Evolutionary conservation across 495 filamentous ascomycete genomes (phyloP).

Genomic region (Talaromyces wortmannii): DNA sequence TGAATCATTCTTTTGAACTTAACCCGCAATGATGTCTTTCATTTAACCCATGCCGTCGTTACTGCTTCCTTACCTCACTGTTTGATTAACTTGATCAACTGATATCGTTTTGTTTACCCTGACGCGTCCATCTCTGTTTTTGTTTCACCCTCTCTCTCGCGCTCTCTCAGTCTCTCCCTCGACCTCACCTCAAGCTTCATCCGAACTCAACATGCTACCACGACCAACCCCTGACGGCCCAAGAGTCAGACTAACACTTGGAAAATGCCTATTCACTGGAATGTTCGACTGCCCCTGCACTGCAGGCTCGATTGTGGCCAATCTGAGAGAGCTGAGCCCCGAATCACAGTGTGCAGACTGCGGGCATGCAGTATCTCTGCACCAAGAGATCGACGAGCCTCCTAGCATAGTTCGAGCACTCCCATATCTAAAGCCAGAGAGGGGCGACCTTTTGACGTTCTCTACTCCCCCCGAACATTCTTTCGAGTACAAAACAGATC

Average conservation of each 20-base stretch:
- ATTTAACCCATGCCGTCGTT: background rate
- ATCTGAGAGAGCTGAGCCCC: background rate
- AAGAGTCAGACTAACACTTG: background rate
- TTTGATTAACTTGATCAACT: too few relatives aligned
- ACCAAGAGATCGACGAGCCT: background rate
- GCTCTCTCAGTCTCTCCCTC: too few relatives aligned
- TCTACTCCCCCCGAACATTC: too few relatives aligned
- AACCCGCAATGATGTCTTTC: too few relatives aligned
- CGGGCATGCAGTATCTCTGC: background rate
- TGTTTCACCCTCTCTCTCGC: too few relatives aligned
- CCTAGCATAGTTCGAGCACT: background rate
- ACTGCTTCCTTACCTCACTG: background rate
- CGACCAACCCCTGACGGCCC: background rate
- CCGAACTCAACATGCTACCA: background rate
- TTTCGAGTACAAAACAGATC: too few relatives aligned
- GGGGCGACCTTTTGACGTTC: too few relatives aligned
- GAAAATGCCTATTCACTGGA: background rate
- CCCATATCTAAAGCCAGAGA: too few relatives aligned
- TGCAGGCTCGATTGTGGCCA: background rate
- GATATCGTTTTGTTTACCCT: background rate
- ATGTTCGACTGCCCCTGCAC: constrained; percentile 1
- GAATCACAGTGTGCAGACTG: background rate
- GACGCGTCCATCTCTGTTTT: background rate
- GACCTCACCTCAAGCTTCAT: background rate
- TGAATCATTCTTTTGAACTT: too few relatives aligned